Base-by-base conservation (phyloP, 495 filamentous ascomycete genomes). In the Filosporella fistucella region DNA sequence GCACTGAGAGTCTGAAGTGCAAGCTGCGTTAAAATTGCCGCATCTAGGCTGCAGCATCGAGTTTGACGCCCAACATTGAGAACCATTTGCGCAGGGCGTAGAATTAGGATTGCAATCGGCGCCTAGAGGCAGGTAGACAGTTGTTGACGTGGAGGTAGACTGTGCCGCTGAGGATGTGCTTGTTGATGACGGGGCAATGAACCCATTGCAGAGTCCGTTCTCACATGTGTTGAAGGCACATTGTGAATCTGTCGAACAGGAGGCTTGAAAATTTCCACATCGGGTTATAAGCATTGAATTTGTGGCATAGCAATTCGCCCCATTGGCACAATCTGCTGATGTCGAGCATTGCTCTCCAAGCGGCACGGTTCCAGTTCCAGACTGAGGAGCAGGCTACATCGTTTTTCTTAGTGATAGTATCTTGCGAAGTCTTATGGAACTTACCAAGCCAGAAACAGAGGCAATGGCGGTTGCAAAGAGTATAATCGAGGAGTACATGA, bases 181-280 rank as follows among this genome's bases (percentile, higher is more conserved):
- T 2, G 34, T 23, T 16, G 44, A 22, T 12, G 44, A 47, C 2
- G 32, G n/a, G 18, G 34, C n/a, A 8, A 38, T 8, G n/a, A 39
- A 28, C 6, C 47, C 47, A 36, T 43, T 49, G 35, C 47, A 49
- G 24, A 49, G 26, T 2, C 47, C 47, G 7, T 39, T 30, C 2
- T 24, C 3, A 17, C 47, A 49, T 2, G 47, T 42, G 22, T 49
- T 49, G 28, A 34, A 42, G 14, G 47, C 47, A 39, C 47, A 49
- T 26, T 49, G 47, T 5, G 25, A 14, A 25, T 49, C 26, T 3
- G 25, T 4, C 3, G 39, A 42, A 18, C 47, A 49, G 13, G 25
- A 18, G 3, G 47, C 47, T 25, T 49, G 47, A 26, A 49, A 49
- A 18, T 42, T 42, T 8, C 47, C 47, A 21, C 47, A 49, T 23